Evolutionary conservation across 805 yeast species (phyloP), one percentile per base, ranked within the genome.

Genomic region (Monosporozyma solicola): DNA sequence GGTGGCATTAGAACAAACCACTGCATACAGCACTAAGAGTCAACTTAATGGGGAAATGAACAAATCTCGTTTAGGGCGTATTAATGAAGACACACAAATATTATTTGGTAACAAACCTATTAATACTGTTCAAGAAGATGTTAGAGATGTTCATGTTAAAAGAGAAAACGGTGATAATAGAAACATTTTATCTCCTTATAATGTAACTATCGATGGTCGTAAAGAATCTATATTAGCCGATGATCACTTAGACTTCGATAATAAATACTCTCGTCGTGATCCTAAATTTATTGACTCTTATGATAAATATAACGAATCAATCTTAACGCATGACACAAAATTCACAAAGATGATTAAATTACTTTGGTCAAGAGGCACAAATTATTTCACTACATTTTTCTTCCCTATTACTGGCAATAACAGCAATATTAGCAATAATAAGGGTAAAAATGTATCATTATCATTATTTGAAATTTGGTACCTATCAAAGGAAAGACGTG

Each of bases 401-500:
- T 49, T 49, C 51, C 51, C 47, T 15, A 48, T 35, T 6, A 20
- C 11, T 27, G 25, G 35, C 7, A 27, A 5, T 16, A 41, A 5
- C 20, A 49, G 22, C 6, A 31, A 5, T 16, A 41, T 5, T 13
- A 49, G 22, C 22, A 11, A 20, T 22, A 22, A n/a, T 10, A 9
- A 27, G 15, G 6, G 24, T 24, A 25, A 20, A 15, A 25, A 20
- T 16, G 16, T 9, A 29, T 25, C 44, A 32, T 51, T 63, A n/a
- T 61, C 68, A 1, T 48, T 64, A 25, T 57, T 63, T 32, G 67
- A 63, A 39, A 55, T 57, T 2, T 67, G 68, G 68, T 57, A 59
- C 47, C 51, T 63, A 6, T 65, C 67, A 2, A 66, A 66, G 51
- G 55, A 71, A 51, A 69, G 80, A 59, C 88, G 83, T 57, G 78